A percentile compares a stretch with the other conserved stretches of the same genome.
phyloP scores from a whole-genome alignment of 225 moss, liverwort and hornwort species.

The Pleurozium schreberi region DNA sequence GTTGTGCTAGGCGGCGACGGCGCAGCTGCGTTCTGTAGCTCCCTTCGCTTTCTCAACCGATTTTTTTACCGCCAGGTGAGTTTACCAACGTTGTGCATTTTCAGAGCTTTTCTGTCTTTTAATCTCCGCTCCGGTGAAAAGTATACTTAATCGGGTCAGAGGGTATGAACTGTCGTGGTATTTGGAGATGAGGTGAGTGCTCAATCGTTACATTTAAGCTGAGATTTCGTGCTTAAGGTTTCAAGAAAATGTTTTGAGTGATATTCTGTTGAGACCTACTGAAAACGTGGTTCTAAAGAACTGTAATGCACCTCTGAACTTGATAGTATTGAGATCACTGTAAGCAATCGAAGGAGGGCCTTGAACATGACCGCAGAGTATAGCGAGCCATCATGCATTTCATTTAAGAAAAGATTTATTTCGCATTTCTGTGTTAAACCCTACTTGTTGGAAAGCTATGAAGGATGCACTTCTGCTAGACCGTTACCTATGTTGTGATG shows the following conservation, averaged over 20 bases:
- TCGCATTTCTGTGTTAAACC: neutral
- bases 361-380: neutral
- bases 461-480: neutral
- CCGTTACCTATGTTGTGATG: neutral
- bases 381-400: neutral
- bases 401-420: too few relatives aligned
- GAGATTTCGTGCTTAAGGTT: neutral
- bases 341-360: neutral
- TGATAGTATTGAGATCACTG: neutral
- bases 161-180: neutral
- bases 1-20: neutral
- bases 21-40: neutral
- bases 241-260: neutral
- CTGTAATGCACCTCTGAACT: neutral
- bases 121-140: neutral
- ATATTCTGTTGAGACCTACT: neutral
- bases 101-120: neutral
- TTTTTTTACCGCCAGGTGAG: neutral
- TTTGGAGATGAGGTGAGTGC: neutral
- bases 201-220: too few relatives aligned
- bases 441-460: too few relatives aligned
- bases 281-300: neutral
- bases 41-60: neutral
- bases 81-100: neutral
- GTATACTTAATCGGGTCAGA: neutral